Evolutionary conservation across 495 filamentous ascomycete species (phyloP), one percentile per base, ranked within the genome.

Genomic region (Aspergillus nanangensis): DNA sequence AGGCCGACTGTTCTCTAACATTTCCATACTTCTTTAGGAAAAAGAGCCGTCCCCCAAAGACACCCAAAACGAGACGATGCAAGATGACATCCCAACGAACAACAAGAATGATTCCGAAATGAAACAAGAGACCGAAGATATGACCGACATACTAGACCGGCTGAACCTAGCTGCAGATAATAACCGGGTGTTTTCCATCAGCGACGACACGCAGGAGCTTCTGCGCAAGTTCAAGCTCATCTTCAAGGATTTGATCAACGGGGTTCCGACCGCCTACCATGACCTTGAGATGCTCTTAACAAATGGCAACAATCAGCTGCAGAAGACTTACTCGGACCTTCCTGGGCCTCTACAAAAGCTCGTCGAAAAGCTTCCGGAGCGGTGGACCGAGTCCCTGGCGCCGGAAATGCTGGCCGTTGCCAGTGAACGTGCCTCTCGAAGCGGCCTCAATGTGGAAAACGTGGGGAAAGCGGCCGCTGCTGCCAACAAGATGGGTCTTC

Each of bases 251-350:
- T 70, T 95, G n/a, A 75, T 88, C 45, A 91, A 88, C 61, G 92
- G 92, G 41, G 92, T 87, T 5, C 92, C 92, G 19, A 94, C 91
- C 1, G 93, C 93, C 11, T 96, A 94, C 60, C 78, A 84, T 57
- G 93, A 98, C 65, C 82, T 98, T 9, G 80, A 88, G 21, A 69
- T 76, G 53, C 82, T 98, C 13, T 73, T 98, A 24, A 88, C 86
- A 11, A 86, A 88, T 58, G 84, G 81, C 17, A 87, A 93, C 55
- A 77, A 78, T 33, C 79, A 85, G 44, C 70, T 97, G 1, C 78
- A 84, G 50, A 78, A 86, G 46, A 83, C 83, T 29, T 97, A 84
- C 67, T 79, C 83, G 8, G 71, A 81, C 41, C 78, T 96, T n/a
- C 92, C 92, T 1, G 63, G 69, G 1, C 86, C 84, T 44, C 69